These are phyloP conservation scores for Vigna radiata DNA, from an alignment of 306 rosid species.

Conservation along the genomic window DNA sequence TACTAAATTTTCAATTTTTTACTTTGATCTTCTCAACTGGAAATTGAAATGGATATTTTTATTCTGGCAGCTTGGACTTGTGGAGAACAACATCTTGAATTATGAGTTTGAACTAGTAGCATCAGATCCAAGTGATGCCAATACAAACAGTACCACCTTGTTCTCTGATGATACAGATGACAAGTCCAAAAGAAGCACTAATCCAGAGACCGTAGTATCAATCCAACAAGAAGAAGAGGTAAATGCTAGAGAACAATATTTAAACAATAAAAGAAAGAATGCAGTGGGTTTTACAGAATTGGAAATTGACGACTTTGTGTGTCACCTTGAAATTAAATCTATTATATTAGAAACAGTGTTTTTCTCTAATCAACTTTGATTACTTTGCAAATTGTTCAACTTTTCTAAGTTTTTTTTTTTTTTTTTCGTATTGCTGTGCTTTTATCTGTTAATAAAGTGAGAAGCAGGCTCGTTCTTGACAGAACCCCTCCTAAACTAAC, in stretches of 20 bases:
- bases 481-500: no score
- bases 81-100: slow-evolving; percentile 81
- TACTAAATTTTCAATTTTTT: slow-evolving; percentile 15
- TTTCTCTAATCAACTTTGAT: neutral
- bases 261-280: slow-evolving; percentile 18
- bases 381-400: slow-evolving; percentile 7
- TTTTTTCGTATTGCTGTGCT: neutral
- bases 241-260: slow-evolving; percentile 36
- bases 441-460: neutral
- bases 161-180: slow-evolving; percentile 97
- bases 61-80: slow-evolving; percentile 91
- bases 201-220: slow-evolving; percentile 67
- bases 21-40: slow-evolving; percentile 22
- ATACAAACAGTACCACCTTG: slow-evolving; percentile 89
- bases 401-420: neutral
- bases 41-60: slow-evolving; percentile 35
- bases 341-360: neutral
- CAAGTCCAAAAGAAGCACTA: slow-evolving; percentile 58
- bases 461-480: no score
- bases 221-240: slow-evolving; percentile 76
- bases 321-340: neutral
- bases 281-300: neutral
- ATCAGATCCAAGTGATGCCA: slow-evolving; percentile 93
- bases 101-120: slow-evolving; percentile 78
- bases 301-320: neutral